These are phyloP conservation scores for Botrytis cinerea DNA, from an alignment of 2,329 filamentous ascomycete species.

Conservation along the genomic window DNA sequence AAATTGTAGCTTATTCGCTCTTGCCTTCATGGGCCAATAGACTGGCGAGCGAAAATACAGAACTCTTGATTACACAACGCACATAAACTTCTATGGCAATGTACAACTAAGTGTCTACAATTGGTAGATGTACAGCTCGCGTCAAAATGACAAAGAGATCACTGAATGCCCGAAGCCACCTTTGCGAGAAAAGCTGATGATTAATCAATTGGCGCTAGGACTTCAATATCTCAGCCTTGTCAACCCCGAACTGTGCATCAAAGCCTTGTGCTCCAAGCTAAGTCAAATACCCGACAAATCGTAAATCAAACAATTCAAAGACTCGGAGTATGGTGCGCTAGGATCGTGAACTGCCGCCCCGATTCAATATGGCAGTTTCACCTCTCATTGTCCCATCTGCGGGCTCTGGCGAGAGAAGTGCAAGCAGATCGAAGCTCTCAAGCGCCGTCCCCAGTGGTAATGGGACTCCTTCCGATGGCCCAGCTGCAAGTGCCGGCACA, in stretches of 20 bases:
- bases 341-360: neutral
- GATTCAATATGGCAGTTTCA: constrained; percentile 30
- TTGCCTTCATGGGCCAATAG: neutral
- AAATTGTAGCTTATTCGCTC: neutral
- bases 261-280: constrained; percentile 6
- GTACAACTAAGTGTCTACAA: neutral
- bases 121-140: neutral
- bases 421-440: constrained; percentile 26
- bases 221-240: constrained; percentile 11
- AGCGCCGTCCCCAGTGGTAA: constrained; percentile 24
- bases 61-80: neutral
- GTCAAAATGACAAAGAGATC: neutral
- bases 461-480: constrained; percentile 28
- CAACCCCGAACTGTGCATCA: neutral
- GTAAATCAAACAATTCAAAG: neutral
- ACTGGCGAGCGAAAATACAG: neutral
- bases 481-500: constrained; percentile 27
- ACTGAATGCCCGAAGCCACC: neutral
- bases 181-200: neutral
- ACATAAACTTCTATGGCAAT: neutral
- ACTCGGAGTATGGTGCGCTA: constrained; percentile 12
- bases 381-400: constrained; percentile 27
- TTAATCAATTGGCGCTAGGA: constrained; percentile 2
- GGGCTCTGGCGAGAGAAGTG: constrained; percentile 19
- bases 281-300: neutral